Evolutionary conservation across 208 protist species (phyloP), one percentile per base, ranked within the genome.

Genomic region (Leishmania arabica): DNA sequence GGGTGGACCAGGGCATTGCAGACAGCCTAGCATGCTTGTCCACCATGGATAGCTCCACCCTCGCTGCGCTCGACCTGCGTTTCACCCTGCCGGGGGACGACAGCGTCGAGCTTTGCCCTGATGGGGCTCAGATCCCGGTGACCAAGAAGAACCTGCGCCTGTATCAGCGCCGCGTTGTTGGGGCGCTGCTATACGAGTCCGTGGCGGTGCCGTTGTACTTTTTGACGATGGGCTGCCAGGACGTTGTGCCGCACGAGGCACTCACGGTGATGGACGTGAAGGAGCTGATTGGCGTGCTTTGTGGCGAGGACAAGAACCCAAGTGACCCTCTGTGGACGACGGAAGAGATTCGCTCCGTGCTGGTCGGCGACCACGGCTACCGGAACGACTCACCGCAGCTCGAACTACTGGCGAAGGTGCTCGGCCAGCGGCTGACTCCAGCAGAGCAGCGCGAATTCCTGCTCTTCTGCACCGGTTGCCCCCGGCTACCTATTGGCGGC

Each of bases 301-400:
- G 92, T 77, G 95, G 94, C 6, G 88, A 90, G 51, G 82, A 73
- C 56, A 79, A 78, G 17, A 72, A 81, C 68, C 86, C 81, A 24
- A 83, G 80, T 17, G 82, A 89, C 73, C 91, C 95, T 27, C 86
- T 98, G 42, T 98, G 93, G 93, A 97, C 93, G 8, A 78, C 80
- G 64, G 84, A 85, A 19, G 94, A 97, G 77, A 89, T 97, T 31
- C 86, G 84, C 51, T 88, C 92, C 8, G 91, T 97, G 11, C 88
- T 98, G 27, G 90, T 97, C n/a, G 89, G 90, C 49, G 94, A 97
- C 74, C 95, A 98, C 86, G 95, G 95, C 34, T 98, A 98, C 80
- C 90, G 95, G 53, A 93, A 91, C 71, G 93, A 96, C 82, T 96
- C 91, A 1, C 87, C 89, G 64, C 92, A 96, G 86, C 87, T 98